Conservation (phyloP, 2,329 filamentous ascomycete genomes). For the Orbilia javanica region DNA sequence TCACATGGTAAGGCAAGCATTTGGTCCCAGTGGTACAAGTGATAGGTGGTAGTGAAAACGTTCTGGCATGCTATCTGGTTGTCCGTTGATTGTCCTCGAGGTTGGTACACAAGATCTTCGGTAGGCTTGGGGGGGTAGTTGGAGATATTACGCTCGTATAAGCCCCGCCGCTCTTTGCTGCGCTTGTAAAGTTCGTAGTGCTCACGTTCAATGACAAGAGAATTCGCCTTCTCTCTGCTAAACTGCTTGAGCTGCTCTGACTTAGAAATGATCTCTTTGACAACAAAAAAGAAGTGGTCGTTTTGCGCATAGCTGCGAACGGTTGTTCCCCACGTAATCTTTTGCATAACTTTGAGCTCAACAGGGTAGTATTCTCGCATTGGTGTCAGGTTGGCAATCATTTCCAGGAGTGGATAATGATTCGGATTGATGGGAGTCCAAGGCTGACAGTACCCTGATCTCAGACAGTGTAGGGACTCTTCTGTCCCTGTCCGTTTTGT, state of each 20-base stretch:
- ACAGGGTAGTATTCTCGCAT: conserved; percentile 67
- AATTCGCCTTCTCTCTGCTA: conserved; percentile 11
- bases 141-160: conserved; percentile 43
- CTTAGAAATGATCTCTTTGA: conserved; percentile 65
- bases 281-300: conserved; percentile 65
- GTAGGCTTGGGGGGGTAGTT: conserved; percentile 5
- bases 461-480: conserved; percentile 70
- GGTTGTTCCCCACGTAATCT: conserved; percentile 65
- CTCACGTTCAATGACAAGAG: conserved; percentile 17
- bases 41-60: conserved; percentile 21
- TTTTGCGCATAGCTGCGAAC: conserved; percentile 68
- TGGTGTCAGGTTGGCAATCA: conserved; percentile 65
- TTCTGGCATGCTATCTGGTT: conserved; percentile 6
- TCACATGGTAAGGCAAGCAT: conserved; percentile 23
- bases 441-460: conserved; percentile 69
- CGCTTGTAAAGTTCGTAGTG: conserved; percentile 35
- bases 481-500: conserved; percentile 74
- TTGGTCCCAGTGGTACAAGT: conserved; percentile 32
- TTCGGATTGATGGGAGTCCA: conserved; percentile 65
- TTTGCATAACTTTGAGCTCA: conserved; percentile 68
- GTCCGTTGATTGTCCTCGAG: conserved; percentile 7
- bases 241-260: conserved; percentile 63
- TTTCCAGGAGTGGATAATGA: conserved; percentile 58
- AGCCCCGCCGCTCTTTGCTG: conserved; percentile 11
- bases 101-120: conserved; percentile 12